A percentile compares a stretch with the other conserved stretches of the same genome.
phyloP scores from a whole-genome alignment of 371 early-diverging fungal genomes.

The Mortierella sp. region DNA sequence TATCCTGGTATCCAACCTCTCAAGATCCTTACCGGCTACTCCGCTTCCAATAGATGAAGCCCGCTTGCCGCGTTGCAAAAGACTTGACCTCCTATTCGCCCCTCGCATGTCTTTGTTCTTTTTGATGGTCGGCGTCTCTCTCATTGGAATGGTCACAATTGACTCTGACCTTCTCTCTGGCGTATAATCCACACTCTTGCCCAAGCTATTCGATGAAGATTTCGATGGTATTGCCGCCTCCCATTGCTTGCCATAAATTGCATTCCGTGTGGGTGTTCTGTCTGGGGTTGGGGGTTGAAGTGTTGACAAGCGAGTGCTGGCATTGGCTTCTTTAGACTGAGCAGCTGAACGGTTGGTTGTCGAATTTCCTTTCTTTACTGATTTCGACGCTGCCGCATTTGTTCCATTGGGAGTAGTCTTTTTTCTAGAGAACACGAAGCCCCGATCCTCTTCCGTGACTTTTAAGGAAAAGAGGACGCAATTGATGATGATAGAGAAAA shows the following conservation, averaged over 20 bases:
- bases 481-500: not conserved
- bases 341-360: not conserved
- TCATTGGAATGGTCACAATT: conserved; percentile 48
- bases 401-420: conserved; percentile 3
- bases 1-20: too few relatives aligned
- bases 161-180: conserved; percentile 27
- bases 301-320: conserved; percentile 3
- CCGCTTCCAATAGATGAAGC: conserved; percentile 70
- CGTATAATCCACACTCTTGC: not conserved
- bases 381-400: not conserved
- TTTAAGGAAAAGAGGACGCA: too few relatives aligned
- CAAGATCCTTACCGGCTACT: conserved; percentile 48
- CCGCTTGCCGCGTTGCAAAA: conserved; percentile 74
- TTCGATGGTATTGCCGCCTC: conserved; percentile 8
- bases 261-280: conserved; percentile 30
- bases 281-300: conserved; percentile 32
- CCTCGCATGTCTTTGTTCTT: conserved; percentile 58
- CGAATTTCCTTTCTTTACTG: not conserved
- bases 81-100: conserved; percentile 69
- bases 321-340: conserved; percentile 1
- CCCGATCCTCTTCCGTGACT: conserved; percentile 48
- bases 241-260: conserved; percentile 4
- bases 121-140: conserved; percentile 64
- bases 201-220: not conserved
- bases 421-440: conserved; percentile 49